These are phyloP conservation scores for Pichia terricola DNA, from an alignment of 1,139 yeast genomes.

Conservation along the genomic window DNA sequence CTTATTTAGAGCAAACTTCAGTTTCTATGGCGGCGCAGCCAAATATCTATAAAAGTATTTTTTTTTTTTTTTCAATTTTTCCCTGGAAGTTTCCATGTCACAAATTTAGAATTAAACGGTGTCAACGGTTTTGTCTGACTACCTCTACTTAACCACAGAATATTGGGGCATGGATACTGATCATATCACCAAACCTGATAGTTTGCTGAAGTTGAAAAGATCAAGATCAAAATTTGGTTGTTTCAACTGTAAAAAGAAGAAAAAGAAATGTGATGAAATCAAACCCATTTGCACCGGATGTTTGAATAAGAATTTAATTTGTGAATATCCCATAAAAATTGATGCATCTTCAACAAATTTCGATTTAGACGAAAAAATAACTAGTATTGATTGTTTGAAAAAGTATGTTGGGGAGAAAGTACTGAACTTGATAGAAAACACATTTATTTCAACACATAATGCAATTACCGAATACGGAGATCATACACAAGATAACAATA, in stretches of 20 bases:
- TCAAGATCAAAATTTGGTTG: conserved; percentile 19
- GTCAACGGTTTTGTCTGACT: no score
- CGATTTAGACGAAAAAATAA: conserved; percentile 5
- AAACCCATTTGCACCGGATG: conserved; percentile 24
- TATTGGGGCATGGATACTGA: no score
- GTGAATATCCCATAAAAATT: conserved; percentile 9
- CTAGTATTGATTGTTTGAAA: conserved; percentile 9
- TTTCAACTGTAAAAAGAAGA: conserved; percentile 19
- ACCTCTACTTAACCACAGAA: no score
- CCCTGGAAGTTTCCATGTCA: no score
- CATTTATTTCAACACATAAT: conserved; percentile 5
- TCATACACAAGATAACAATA: not conserved
- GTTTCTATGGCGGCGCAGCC: no score
- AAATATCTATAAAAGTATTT: no score
- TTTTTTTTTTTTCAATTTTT: no score
- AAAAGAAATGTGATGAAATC: conserved; percentile 24
- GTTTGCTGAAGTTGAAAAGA: not conserved
- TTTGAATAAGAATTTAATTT: conserved; percentile 17
- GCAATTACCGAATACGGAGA: conserved; percentile 5
- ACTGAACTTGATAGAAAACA: conserved; percentile 12
- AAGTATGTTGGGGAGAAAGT: conserved; percentile 15
- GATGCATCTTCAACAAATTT: no score
- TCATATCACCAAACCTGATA: no score
- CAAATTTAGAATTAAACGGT: no score
- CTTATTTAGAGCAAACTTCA: no score